Base-by-base conservation (phyloP, 2,329 filamentous ascomycete genomes). In the Verticillium longisporum region DNA sequence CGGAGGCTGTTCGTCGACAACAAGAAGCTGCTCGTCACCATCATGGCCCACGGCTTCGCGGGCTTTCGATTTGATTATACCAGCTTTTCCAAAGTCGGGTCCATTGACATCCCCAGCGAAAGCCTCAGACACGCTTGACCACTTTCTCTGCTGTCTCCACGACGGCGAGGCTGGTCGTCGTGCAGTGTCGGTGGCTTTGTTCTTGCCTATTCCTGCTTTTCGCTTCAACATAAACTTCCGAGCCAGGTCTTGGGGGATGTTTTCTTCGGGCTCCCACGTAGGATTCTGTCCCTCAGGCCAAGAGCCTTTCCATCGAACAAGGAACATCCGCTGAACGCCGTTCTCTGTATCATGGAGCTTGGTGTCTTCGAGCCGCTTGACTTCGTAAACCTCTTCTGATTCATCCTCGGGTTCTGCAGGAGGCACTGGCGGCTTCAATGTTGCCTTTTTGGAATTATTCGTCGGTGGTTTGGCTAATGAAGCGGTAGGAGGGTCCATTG, bases 241-340 rank as follows among this genome's bases (percentile, higher is more conserved):
- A 1, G 84, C 71, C 45, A 84, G 66, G 0, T 61, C 61, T 0
- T 68, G 61, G 0, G 79, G 70, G 2, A 86, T 76, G 59, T 85
- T 83, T 3, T 76, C 75, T 63, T 80, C 77, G 0, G 83, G 83
- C 66, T 86, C 83, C 83, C 83, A 86, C 0, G 83, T 81, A 0
- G 82, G 81, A 60, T 86, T 85, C 66, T 85, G 77, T 9, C 78
- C 79, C 0, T 75, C 70, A 0, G 83, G 81, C 83, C 83, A 86
- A 61, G 83, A 70, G 7, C 83, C 83, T 55, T 77, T 78, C 83
- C 83, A 86, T 6, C 79, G 77, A 1, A 86, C 82, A 34, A 78
- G 73, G 68, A 82, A 86, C 61, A 75, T 77, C 3, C 78, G 78
- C 1, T 78, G 71, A 0, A 66, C 56, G 9, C 66, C 68, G 4